phyloP scores from a whole-genome alignment of 805 yeast genomes.

The Wickerhamiella siamensis region DNA sequence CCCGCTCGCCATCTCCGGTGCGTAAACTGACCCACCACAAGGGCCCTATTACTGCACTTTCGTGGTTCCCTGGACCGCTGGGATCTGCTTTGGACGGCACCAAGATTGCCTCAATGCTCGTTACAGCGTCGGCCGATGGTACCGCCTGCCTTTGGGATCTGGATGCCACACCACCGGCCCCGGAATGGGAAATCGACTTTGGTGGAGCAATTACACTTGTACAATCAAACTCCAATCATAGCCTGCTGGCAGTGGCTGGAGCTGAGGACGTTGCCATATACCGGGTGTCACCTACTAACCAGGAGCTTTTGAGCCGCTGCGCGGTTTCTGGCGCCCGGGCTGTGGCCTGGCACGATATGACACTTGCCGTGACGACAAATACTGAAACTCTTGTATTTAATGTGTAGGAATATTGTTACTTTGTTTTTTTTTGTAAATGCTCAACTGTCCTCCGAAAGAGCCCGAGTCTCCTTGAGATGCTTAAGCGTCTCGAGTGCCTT shows the following conservation, averaged over 20 bases:
- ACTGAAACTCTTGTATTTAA: neutral
- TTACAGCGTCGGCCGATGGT: slow-evolving; percentile 10
- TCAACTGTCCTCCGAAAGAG: slow-evolving; percentile 26
- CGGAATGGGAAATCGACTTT: neutral
- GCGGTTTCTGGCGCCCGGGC: slow-evolving; percentile 2
- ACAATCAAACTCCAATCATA: neutral
- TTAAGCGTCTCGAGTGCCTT: slow-evolving; percentile 56
- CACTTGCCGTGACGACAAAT: slow-evolving; percentile 4
- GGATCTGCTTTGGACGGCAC: slow-evolving; percentile 1
- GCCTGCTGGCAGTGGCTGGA: slow-evolving; percentile 1
- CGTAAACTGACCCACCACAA: slow-evolving; percentile 15
- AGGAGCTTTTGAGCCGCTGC: neutral
- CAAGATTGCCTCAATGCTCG: slow-evolving; percentile 8
- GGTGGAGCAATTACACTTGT: neutral
- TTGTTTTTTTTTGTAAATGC: neutral
- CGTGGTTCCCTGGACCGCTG: slow-evolving; percentile 7
- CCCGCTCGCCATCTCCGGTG: slow-evolving; percentile 29
- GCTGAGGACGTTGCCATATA: neutral
- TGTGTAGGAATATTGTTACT: neutral
- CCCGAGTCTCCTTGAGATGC: slow-evolving; percentile 56
- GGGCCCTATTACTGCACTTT: slow-evolving; percentile 17
- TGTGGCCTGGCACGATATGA: slow-evolving; percentile 1
- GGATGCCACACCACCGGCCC: neutral
- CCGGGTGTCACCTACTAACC: neutral
- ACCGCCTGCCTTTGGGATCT: slow-evolving; percentile 7